phyloP scores from a whole-genome alignment of 441 rosid species.

The Kokia cookei region DNA sequence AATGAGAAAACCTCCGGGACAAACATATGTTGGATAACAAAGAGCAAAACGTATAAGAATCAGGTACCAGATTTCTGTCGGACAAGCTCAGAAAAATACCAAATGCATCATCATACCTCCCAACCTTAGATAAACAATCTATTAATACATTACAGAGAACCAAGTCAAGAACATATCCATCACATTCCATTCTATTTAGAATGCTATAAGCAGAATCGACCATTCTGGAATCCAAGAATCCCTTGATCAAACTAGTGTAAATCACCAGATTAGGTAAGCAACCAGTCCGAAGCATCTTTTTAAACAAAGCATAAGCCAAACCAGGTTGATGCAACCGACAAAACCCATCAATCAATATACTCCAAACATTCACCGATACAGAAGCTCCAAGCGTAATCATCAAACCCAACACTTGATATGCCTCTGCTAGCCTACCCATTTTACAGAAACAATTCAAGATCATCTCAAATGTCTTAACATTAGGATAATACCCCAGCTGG shows the following conservation, averaged over 20 bases:
- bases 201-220: slow-evolving; percentile 32
- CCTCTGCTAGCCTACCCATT: slow-evolving; percentile 30
- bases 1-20: slow-evolving; percentile 30
- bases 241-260: slow-evolving; percentile 57
- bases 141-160: slow-evolving; percentile 61
- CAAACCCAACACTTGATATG: slow-evolving; percentile 45
- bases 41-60: slow-evolving; percentile 58
- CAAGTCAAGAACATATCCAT: slow-evolving; percentile 50
- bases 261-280: slow-evolving; percentile 58
- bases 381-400: slow-evolving; percentile 44
- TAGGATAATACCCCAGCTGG: slow-evolving; percentile 52
- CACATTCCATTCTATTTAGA: slow-evolving; percentile 30
- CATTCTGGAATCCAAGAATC: slow-evolving; percentile 46
- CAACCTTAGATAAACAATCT: slow-evolving; percentile 41
- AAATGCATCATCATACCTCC: slow-evolving; percentile 37
- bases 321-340: slow-evolving; percentile 33
- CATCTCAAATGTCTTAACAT: slow-evolving; percentile 42
- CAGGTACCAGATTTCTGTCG: slow-evolving; percentile 38
- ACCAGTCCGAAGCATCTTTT: slow-evolving; percentile 50
- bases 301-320: slow-evolving; percentile 40
- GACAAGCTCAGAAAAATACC: slow-evolving; percentile 24
- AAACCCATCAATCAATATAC: slow-evolving; percentile 42
- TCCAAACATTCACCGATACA: slow-evolving; percentile 51
- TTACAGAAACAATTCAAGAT: slow-evolving; percentile 46
- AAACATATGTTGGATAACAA: slow-evolving; percentile 37